A percentile compares a stretch with the other conserved stretches of the same genome.
These are phyloP conservation scores for Clathrus columnatus DNA, from an alignment of 768 basidiomycete species.

Conservation along the genomic window DNA sequence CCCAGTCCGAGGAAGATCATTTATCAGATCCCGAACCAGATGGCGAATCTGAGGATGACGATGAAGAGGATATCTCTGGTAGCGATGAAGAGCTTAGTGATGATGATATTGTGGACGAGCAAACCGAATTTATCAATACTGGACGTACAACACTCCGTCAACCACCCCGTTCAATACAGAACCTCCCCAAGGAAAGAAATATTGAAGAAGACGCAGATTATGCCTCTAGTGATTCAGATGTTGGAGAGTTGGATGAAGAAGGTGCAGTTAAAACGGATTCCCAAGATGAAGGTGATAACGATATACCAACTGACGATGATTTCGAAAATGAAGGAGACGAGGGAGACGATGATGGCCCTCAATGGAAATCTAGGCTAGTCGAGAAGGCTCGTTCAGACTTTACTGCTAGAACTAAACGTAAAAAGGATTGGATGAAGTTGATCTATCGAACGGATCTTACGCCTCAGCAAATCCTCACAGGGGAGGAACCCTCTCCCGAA, in stretches of 20 bases:
- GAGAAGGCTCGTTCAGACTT: constrained; percentile 39
- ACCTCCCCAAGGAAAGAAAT: constrained; percentile 29
- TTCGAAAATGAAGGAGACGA: constrained; percentile 35
- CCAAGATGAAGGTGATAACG: constrained; percentile 41
- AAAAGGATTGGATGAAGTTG: constrained; percentile 75
- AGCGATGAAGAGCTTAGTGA: constrained; percentile 22
- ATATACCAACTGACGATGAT: constrained; percentile 39
- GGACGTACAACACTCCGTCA: constrained; percentile 46
- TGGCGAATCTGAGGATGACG: constrained; percentile 22
- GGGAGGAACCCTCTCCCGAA: constrained; percentile 20
- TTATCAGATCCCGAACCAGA: constrained; percentile 22
- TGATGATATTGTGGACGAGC: constrained; percentile 17
- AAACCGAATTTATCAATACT: constrained; percentile 11
- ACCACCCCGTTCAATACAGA: constrained; percentile 29
- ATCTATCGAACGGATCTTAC: constrained; percentile 68
- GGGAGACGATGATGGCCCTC: constrained; percentile 40
- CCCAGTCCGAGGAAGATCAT: constrained; percentile 25
- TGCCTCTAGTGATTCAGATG: constrained; percentile 73
- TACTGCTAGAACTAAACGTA: constrained; percentile 30
- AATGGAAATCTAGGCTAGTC: constrained; percentile 67
- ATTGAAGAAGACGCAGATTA: constrained; percentile 46
- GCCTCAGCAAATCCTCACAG: constrained; percentile 56
- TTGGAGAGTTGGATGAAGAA: constrained; percentile 34
- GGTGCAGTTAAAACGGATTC: constrained; percentile 30
- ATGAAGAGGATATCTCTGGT: constrained; percentile 22